Evolutionary conservation across 2,329 filamentous ascomycete species (phyloP).

Genomic region (Pestalotiopsis sp.): DNA sequence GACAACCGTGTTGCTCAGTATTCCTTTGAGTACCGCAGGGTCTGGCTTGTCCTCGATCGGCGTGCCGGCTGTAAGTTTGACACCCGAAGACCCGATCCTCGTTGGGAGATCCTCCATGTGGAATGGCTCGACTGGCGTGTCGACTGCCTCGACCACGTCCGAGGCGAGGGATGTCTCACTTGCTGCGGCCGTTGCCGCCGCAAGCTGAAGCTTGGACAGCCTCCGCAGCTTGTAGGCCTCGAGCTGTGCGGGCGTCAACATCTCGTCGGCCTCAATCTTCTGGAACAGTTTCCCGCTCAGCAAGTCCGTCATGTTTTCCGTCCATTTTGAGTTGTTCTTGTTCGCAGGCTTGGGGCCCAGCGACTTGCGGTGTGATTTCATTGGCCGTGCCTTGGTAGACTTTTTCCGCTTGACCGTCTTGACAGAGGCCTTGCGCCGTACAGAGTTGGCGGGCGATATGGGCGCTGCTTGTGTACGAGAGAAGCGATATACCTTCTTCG

Average conservation of each 20-base stretch:
- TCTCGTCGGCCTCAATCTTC: slow-evolving; percentile 60
- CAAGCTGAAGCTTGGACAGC: slow-evolving; percentile 31
- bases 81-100: slow-evolving; percentile 42
- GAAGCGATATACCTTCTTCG: slow-evolving; percentile 20
- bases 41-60: slow-evolving; percentile 29
- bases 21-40: slow-evolving; percentile 25
- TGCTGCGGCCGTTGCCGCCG: slow-evolving; percentile 26
- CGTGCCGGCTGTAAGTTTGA: slow-evolving; percentile 30
- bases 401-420: slow-evolving; percentile 42
- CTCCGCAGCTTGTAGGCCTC: slow-evolving; percentile 46
- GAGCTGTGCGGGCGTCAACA: slow-evolving; percentile 56
- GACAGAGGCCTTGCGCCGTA: slow-evolving; percentile 31
- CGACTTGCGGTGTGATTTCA: slow-evolving; percentile 29
- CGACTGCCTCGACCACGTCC: slow-evolving; percentile 33
- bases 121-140: slow-evolving; percentile 51
- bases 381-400: slow-evolving; percentile 39
- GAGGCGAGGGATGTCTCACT: slow-evolving; percentile 30
- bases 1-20: slow-evolving; percentile 27
- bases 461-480: slow-evolving; percentile 18
- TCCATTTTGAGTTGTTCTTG: slow-evolving; percentile 49
- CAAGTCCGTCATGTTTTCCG: slow-evolving; percentile 60
- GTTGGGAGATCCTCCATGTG: slow-evolving; percentile 50
- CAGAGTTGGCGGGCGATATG: slow-evolving; percentile 24
- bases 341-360: slow-evolving; percentile 24
- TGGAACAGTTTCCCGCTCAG: slow-evolving; percentile 58